These are phyloP conservation scores for Borovskyia barvae DNA, from an alignment of 208 protist species.

Conservation along the genomic window DNA sequence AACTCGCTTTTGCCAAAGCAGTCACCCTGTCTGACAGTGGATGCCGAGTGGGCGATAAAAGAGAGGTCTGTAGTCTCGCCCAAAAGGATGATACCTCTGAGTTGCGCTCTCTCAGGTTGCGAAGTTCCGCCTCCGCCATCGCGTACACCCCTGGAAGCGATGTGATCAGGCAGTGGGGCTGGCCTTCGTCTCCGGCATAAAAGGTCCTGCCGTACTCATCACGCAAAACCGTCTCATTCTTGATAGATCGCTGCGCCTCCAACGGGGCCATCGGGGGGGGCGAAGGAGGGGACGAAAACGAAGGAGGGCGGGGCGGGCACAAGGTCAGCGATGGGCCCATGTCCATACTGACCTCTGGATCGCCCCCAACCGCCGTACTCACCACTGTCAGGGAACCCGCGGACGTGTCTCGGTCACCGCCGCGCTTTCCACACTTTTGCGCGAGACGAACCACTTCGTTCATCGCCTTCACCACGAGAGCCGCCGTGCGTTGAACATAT, in stretches of 20 bases:
- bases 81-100: conserved; percentile 18
- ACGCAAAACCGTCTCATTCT: neutral
- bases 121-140: conserved; percentile 25
- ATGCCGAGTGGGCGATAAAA: no score
- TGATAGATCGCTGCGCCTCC: no score
- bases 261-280: neutral
- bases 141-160: conserved; percentile 15
- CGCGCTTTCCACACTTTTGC: neutral
- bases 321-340: neutral
- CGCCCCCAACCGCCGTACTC: neutral
- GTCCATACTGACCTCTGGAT: conserved; percentile 4
- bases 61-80: conserved; percentile 25
- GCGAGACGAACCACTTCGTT: conserved; percentile 25
- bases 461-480: conserved; percentile 21
- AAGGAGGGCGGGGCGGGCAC: neutral
- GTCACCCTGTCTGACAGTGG: no score
- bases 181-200: neutral
- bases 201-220: neutral
- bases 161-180: conserved; percentile 14
- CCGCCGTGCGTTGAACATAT: conserved; percentile 17
- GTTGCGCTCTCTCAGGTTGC: conserved; percentile 7
- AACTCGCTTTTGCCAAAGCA: neutral
- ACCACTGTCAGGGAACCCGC: conserved; percentile 8
- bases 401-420: conserved; percentile 9
- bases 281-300: neutral